Percentiles rank a stretch among this genome's conserved stretches.
These are phyloP conservation scores for Penicillium polonicum DNA, from an alignment of 2,329 filamentous ascomycete species.

Conservation along the genomic window DNA sequence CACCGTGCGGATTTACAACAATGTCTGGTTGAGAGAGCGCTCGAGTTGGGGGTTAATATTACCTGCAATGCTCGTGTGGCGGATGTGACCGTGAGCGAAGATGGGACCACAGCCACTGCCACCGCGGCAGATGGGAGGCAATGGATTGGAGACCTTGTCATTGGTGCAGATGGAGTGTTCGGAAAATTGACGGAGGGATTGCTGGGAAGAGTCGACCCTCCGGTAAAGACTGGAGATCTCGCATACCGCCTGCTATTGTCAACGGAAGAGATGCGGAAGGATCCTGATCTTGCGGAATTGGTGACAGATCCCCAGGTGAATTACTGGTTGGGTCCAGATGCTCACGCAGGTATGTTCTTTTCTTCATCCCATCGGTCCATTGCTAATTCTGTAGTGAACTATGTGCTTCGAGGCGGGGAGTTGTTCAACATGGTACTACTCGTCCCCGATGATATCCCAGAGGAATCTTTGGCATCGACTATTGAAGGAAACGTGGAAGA, in stretches of 20 bases:
- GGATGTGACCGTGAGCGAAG: constrained; percentile 37
- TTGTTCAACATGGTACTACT: constrained; percentile 56
- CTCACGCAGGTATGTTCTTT: constrained; percentile 42
- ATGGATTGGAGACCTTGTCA: constrained; percentile 26
- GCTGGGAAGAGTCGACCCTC: constrained; percentile 46
- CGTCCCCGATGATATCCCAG: constrained; percentile 62
- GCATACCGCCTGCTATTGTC: constrained; percentile 56
- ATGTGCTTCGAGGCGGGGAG: constrained; percentile 57
- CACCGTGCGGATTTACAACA: constrained; percentile 55
- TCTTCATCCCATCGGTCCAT: not conserved
- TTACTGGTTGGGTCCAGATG: constrained; percentile 55
- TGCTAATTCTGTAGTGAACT: constrained; percentile 46
- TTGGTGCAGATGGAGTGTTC: constrained; percentile 32
- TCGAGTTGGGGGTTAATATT: constrained; percentile 51
- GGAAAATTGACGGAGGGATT: constrained; percentile 45
- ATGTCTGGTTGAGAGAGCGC: constrained; percentile 48
- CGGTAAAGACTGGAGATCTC: constrained; percentile 55
- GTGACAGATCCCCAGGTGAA: constrained; percentile 51
- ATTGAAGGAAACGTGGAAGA: constrained; percentile 54
- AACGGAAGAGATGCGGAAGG: constrained; percentile 49
- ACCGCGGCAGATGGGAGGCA: constrained; percentile 27
- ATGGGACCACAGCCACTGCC: constrained; percentile 40
- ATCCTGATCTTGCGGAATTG: constrained; percentile 48
- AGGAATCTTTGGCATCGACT: constrained; percentile 49
- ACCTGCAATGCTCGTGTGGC: constrained; percentile 47